Conservation (phyloP, 2,329 filamentous ascomycete species). For the Cladosporium sp. region DNA sequence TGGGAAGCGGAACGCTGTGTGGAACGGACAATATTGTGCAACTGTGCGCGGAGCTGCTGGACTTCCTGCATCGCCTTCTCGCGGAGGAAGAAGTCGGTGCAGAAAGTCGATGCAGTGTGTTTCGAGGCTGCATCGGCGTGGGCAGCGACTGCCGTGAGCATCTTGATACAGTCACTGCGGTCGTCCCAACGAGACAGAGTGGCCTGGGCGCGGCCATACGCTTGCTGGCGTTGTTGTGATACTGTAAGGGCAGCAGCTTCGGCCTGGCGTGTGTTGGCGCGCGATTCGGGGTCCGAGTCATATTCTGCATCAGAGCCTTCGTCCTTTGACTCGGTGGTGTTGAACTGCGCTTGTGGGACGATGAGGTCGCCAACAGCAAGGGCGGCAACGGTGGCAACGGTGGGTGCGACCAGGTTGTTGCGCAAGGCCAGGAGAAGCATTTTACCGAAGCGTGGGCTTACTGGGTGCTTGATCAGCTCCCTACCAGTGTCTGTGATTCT, state of each 20-base stretch:
- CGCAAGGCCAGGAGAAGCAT: conserved; percentile 86
- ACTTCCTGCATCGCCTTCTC: conserved; percentile 84
- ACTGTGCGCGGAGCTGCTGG: conserved; percentile 73
- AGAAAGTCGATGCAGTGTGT: conserved; percentile 52
- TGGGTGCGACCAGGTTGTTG: conserved; percentile 76
- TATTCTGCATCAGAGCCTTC: conserved; percentile 50
- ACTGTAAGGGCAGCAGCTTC: conserved; percentile 41
- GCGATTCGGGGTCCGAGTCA: conserved; percentile 8
- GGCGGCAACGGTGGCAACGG: conserved; percentile 81
- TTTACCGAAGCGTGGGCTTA: conserved; percentile 84
- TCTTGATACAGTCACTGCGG: conserved; percentile 81
- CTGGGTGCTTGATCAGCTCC: conserved; percentile 81
- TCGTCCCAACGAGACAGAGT: conserved; percentile 78
- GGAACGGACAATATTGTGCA: conserved; percentile 68
- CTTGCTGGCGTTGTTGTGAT: conserved; percentile 60
- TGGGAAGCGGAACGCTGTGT: conserved; percentile 15
- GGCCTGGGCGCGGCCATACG: conserved; percentile 67
- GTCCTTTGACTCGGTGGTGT: conserved; percentile 24
- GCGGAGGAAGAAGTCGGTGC: conserved; percentile 76
- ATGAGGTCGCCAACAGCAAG: conserved; percentile 86
- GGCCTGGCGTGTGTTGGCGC: conserved; percentile 5
- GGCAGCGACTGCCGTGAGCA: conserved; percentile 81
- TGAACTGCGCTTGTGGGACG: conserved; percentile 66
- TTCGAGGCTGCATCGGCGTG: conserved; percentile 66
- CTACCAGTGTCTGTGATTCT: conserved; percentile 74